phyloP scores from a whole-genome alignment of 2,329 filamentous ascomycete species.

The Davidsoniella neocaledoniae region DNA sequence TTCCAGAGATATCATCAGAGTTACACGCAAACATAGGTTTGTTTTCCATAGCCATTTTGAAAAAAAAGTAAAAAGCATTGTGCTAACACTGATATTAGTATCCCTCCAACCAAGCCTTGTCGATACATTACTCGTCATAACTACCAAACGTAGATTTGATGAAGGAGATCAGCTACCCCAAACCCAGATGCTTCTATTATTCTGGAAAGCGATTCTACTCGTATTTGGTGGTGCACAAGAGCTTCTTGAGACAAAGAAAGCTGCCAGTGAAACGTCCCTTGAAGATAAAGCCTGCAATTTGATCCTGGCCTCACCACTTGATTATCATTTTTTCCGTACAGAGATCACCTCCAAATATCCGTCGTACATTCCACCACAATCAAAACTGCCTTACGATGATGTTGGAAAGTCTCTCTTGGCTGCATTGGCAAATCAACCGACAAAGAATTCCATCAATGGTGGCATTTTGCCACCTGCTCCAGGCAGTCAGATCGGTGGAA shows the following conservation, averaged over 20 bases:
- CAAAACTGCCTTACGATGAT: slow-evolving; percentile 67
- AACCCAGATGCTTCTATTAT: slow-evolving; percentile 58
- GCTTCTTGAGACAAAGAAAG: slow-evolving; percentile 56
- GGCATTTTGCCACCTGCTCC: slow-evolving; percentile 43
- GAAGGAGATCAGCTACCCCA: slow-evolving; percentile 45
- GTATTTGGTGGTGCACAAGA: slow-evolving; percentile 66
- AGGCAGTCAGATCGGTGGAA: slow-evolving; percentile 38
- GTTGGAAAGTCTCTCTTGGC: slow-evolving; percentile 86
- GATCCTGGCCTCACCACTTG: slow-evolving; percentile 83
- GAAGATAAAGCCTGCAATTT: slow-evolving; percentile 53
- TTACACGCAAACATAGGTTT: slow-evolving; percentile 33
- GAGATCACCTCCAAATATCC: slow-evolving; percentile 97
- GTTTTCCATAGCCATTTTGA: slow-evolving; percentile 16
- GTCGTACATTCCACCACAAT: slow-evolving; percentile 78
- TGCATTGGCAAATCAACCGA: slow-evolving; percentile 60
- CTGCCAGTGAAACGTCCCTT: slow-evolving; percentile 43
- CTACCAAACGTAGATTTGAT: slow-evolving; percentile 56
- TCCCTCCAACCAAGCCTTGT: slow-evolving; percentile 50
- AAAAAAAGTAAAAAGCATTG: not conserved
- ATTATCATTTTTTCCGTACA: slow-evolving; percentile 91
- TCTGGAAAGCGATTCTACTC: slow-evolving; percentile 84
- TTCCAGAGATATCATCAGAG: slow-evolving; percentile 30
- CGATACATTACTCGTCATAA: slow-evolving; percentile 52
- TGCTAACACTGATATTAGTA: slow-evolving; percentile 23
- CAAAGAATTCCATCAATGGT: slow-evolving; percentile 39